A percentile compares a stretch with the other conserved stretches of the same genome.
Conservation (phyloP, 106 monocot species). For the Platanthera guangdongensis region DNA sequence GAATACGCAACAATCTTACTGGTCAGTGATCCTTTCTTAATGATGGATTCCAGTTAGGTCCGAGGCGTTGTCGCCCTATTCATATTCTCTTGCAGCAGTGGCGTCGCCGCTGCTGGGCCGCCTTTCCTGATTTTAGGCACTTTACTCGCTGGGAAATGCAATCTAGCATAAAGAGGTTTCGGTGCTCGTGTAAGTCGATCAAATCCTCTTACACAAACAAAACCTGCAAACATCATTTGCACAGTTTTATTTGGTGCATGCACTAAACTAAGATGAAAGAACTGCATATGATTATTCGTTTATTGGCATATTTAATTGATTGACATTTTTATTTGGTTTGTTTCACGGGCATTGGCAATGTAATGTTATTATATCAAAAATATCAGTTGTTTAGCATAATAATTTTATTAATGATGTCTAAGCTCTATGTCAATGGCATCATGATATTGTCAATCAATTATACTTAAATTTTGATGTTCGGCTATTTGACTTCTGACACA, state of each 20-base stretch:
- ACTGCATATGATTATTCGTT: too few relatives aligned
- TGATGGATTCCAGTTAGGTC: constrained; percentile 6
- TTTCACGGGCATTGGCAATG: too few relatives aligned
- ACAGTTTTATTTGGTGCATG: background rate
- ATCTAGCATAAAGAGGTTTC: constrained; percentile 20
- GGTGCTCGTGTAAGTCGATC: constrained; percentile 18
- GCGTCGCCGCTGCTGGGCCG: background rate
- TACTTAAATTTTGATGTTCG: too few relatives aligned
- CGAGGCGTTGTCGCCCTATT: background rate
- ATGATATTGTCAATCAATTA: too few relatives aligned
- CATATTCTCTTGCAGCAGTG: background rate
- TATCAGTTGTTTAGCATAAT: too few relatives aligned
- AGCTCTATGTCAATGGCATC: too few relatives aligned
- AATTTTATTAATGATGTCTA: too few relatives aligned
- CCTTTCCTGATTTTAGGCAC: constrained; percentile 1
- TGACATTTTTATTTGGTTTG: too few relatives aligned
- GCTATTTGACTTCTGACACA: too few relatives aligned
- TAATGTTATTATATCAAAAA: too few relatives aligned
- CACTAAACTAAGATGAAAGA: background rate
- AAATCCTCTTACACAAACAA: constrained; percentile 27
- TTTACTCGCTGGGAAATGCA: constrained; percentile 22
- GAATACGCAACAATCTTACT: background rate
- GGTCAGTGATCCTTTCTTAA: constrained; percentile 11
- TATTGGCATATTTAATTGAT: too few relatives aligned
- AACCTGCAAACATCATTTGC: constrained; percentile 9